Evolutionary conservation across 345 rosid species (phyloP).

Genomic region (Citrus maxima): DNA sequence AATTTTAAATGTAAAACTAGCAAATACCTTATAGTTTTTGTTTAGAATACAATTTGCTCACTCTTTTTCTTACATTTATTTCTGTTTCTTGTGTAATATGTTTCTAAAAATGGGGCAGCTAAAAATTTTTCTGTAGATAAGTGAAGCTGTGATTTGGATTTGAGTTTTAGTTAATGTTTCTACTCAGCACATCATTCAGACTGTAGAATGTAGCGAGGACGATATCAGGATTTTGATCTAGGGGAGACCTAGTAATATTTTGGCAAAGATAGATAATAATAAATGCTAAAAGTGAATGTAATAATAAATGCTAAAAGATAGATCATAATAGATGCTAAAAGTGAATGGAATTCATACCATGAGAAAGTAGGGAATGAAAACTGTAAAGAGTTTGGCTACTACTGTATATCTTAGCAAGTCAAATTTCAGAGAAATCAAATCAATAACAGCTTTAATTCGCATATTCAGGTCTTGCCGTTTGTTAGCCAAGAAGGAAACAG

Average conservation of each 20-base stretch:
- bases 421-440: neutral
- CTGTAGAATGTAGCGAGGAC: neutral
- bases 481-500: neutral
- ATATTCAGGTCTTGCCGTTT: neutral
- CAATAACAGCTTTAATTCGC: neutral
- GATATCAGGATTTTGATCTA: neutral
- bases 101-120: neutral
- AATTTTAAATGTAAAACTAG: neutral
- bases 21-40: neutral
- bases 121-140: neutral
- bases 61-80: neutral
- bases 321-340: neutral
- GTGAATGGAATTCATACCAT: neutral
- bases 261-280: neutral
- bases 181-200: neutral
- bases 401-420: neutral
- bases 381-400: neutral
- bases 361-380: neutral
- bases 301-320: neutral
- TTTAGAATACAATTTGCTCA: neutral
- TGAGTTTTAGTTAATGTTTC: neutral
- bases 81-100: neutral
- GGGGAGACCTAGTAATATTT: neutral
- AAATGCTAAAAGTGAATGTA: slow-evolving; percentile 5
- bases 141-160: neutral